Base-by-base conservation (phyloP, 768 basidiomycete species). In the Mycena metata region DNA sequence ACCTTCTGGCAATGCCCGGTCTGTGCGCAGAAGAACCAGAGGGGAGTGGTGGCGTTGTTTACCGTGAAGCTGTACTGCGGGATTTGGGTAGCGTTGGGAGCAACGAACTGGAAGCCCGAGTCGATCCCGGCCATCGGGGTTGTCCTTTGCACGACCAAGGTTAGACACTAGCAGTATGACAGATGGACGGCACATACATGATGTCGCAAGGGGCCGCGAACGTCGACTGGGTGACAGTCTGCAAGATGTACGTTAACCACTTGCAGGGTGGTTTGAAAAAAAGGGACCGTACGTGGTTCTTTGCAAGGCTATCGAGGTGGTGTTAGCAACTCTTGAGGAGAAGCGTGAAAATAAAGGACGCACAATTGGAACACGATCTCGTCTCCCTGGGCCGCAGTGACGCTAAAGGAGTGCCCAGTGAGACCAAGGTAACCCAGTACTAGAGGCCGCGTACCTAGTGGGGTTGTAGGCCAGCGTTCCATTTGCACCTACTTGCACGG, bases 21-120 rank as follows among this genome's bases (percentile, higher is more conserved):
- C 67, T 83, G 83, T 21, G 73, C 74, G 69, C 83, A 84, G 80
- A 80, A 83, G 81, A 85, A 84, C 84, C 84, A 86, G 43, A 85
- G 75, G 15, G 85, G 83, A 1, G 78, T 68, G 19, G 75, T 69
- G 45, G 74, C 78, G 74, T 82, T 79, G 66, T 75, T 77, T 60
- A 84, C 59, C 52, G 78, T 82, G 76, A 85, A 77, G 61, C 72
- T 81, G 76, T 76, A 84, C 60, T 79, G 69, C 16, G 79, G 79
- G 75, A 83, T 72, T 54, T 56, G 13, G 1, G 72, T 64, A n/a
- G 81, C 76, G 33, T 73, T 66, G 64, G 72, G 72, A 8, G 77
- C 63, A 19, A 75, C 72, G 47, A 76, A 73, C 67, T 77, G 76
- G 79, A 79, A 84, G 63, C 82, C 82, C 23, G 83, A 84, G 74